A percentile compares a stretch with the other conserved stretches of the same genome.
Evolutionary conservation across 208 protist species (phyloP).

Genomic region (Porcisia hertigi): DNA sequence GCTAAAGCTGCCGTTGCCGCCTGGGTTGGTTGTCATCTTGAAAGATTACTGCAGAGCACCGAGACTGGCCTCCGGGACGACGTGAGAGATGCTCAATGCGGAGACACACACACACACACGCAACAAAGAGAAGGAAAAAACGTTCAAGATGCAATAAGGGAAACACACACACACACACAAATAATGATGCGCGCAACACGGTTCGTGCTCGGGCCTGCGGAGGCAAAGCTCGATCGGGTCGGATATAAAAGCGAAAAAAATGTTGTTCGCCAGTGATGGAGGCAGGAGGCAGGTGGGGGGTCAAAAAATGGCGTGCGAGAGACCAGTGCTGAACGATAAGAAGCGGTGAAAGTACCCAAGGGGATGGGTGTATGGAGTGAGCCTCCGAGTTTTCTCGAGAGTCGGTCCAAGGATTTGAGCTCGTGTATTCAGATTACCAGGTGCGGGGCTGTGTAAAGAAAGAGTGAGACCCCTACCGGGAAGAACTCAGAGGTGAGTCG

Average conservation of each 20-base stretch:
- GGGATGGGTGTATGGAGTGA: not conserved
- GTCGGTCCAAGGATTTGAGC: not conserved
- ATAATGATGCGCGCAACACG: not conserved
- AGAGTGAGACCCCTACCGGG: not conserved
- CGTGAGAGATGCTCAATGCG: not conserved
- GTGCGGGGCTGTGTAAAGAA: not conserved
- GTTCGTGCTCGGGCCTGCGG: not conserved
- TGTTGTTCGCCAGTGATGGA: not conserved
- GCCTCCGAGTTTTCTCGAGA: no score
- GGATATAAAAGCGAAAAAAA: not conserved
- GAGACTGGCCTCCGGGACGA: not conserved
- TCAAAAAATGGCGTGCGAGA: not conserved
- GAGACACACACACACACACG: not conserved
- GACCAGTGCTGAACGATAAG: not conserved
- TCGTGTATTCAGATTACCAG: not conserved
- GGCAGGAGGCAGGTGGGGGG: not conserved
- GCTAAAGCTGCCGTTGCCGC: conserved; percentile 41
- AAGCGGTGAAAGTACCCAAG: not conserved
- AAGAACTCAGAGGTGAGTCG: conserved; percentile 4
- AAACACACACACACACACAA: not conserved
- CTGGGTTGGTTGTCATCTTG: conserved; percentile 19
- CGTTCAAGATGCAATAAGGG: not conserved
- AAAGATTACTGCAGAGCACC: not conserved
- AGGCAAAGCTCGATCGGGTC: no score
- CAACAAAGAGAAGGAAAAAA: conserved; percentile 2